Evolutionary conservation across 352 stramenopile genomes (phyloP), one percentile per base, ranked within the genome.

Genomic region (Plasmopara halstedii): DNA sequence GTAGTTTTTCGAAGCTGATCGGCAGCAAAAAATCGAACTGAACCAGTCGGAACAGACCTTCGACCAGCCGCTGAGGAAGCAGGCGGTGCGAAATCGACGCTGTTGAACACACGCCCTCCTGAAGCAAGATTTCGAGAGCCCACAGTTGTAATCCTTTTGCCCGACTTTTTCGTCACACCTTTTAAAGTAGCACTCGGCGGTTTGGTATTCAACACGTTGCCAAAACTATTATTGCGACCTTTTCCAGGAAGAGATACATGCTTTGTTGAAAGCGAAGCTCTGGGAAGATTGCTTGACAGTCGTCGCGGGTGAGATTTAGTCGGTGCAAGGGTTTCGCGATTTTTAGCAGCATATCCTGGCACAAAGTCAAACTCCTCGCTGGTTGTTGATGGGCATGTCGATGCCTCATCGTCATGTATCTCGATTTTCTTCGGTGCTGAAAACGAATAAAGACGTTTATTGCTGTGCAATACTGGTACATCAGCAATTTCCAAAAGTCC

Each of bases 271-370:
- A 46, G 58, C 15, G 59, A 32, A 44, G 38, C 13, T 29, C 38
- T 29, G 14, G 33, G 32, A 4, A 32, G 20, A 7, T 42, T 34
- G 14, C 22, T 53, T 15, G 49, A 61, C 23, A 56, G 3, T 38
- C 58, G 50, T 20, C 67, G 59, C 2, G 59, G 72, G 2, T 67
- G 60, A 9, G 70, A 64, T 33, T 80, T 85, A 48, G 70, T 77
- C 5, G 67, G 82, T 13, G 68, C 58, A 21, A 79, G 56, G 13
- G 64, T 83, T 22, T 80, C 39, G 18, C 72, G 68, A 36, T 76
- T 58, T 29, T 73, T 58, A 11, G 57, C 11, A 29, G 58, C 18
- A 21, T 29, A 6, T 10, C 25, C 54, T 19, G 57, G 48, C 47
- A 71, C 62, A 6, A 75, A 56, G 21, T 80, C 66, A 2, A 60